Conservation (phyloP, 2,329 filamentous ascomycete genomes). For the Trichophyton simii region DNA sequence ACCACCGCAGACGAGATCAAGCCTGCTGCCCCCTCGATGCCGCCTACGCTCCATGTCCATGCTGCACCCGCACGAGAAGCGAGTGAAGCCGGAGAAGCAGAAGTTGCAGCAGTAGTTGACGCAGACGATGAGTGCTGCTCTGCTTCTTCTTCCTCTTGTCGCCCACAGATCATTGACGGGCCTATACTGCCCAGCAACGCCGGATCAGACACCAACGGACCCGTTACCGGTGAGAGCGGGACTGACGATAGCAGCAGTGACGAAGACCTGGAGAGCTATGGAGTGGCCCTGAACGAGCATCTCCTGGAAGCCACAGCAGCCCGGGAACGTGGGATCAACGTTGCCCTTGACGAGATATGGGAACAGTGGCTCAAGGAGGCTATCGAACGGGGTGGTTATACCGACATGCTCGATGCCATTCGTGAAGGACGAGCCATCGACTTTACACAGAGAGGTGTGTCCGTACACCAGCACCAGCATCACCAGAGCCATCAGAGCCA, state of each 20-base stretch:
- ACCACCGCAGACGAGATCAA: slow-evolving; percentile 48
- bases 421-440: slow-evolving; percentile 24
- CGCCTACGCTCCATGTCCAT: slow-evolving; percentile 23
- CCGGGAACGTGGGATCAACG: slow-evolving; percentile 37
- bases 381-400: slow-evolving; percentile 37
- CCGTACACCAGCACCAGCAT: neutral
- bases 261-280: slow-evolving; percentile 39
- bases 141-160: neutral
- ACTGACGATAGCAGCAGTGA: slow-evolving; percentile 29
- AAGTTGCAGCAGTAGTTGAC: slow-evolving; percentile 12
- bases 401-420: slow-evolving; percentile 31
- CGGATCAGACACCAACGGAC: slow-evolving; percentile 14
- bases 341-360: slow-evolving; percentile 37
- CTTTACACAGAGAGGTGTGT: slow-evolving; percentile 5
- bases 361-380: slow-evolving; percentile 49
- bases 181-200: slow-evolving; percentile 8
- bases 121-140: neutral
- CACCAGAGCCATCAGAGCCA: neutral
- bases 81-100: neutral
- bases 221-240: neutral
- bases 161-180: neutral
- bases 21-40: slow-evolving; percentile 35
- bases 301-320: slow-evolving; percentile 42
- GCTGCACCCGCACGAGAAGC: slow-evolving; percentile 2
- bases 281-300: slow-evolving; percentile 40